Conservation (phyloP, 2,329 filamentous ascomycete genomes). For the Colletotrichum australisinense region DNA sequence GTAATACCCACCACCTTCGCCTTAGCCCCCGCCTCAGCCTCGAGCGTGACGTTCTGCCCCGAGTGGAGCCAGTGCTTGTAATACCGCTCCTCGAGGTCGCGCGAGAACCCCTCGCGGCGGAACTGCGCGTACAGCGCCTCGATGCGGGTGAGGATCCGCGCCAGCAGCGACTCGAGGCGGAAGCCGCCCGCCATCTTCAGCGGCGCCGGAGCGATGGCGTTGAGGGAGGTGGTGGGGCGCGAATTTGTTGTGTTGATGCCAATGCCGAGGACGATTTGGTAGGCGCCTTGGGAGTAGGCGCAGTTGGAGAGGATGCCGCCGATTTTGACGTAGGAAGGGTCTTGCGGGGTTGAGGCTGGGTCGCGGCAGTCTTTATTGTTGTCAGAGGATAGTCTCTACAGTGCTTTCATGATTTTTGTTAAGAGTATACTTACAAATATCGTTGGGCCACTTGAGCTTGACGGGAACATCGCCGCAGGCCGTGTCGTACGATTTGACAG, state of each 20-base stretch:
- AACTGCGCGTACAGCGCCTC: slow-evolving; percentile 84
- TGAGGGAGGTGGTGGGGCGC: slow-evolving; percentile 87
- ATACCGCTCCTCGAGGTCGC: slow-evolving; percentile 79
- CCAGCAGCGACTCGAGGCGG: slow-evolving; percentile 82
- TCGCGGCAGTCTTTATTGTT: slow-evolving; percentile 69
- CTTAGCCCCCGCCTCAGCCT: slow-evolving; percentile 79
- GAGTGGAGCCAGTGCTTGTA: slow-evolving; percentile 90
- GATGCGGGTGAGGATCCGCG: slow-evolving; percentile 81
- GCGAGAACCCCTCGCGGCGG: slow-evolving; percentile 78
- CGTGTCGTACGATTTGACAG: slow-evolving; percentile 81
- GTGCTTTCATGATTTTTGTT: not conserved
- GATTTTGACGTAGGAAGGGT: slow-evolving; percentile 81
- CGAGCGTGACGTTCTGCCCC: slow-evolving; percentile 77
- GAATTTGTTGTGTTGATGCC: slow-evolving; percentile 89
- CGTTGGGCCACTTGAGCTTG: slow-evolving; percentile 97
- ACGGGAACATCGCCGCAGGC: slow-evolving; percentile 83
- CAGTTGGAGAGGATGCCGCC: slow-evolving; percentile 94
- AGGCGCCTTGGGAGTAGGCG: slow-evolving; percentile 79
- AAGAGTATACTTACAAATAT: slow-evolving; percentile 72
- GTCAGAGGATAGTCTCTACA: not conserved
- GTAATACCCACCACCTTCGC: slow-evolving; percentile 90
- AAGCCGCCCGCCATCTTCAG: slow-evolving; percentile 57
- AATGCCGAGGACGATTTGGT: slow-evolving; percentile 87
- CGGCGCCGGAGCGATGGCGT: slow-evolving; percentile 71
- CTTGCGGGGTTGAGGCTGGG: slow-evolving; percentile 60